These are phyloP conservation scores for Phytopythium helicoides DNA, from an alignment of 352 stramenopile genomes.

Conservation along the genomic window DNA sequence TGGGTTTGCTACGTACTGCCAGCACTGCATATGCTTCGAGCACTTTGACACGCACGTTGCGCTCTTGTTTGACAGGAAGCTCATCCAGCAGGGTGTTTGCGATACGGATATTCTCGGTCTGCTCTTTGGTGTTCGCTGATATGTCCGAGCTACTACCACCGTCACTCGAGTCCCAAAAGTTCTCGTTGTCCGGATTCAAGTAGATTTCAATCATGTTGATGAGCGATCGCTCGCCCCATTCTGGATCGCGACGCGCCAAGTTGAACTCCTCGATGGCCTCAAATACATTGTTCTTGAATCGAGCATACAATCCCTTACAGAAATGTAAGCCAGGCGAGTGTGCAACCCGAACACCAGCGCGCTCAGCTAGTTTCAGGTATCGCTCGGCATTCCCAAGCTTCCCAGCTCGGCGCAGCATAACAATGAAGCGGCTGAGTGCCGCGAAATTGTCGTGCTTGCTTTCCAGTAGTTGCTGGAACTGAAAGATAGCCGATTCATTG, in stretches of 20 bases:
- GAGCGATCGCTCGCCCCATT: constrained; percentile 88
- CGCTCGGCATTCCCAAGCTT: constrained; percentile 66
- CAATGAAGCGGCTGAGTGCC: constrained; percentile 85
- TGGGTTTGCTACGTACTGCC: constrained; percentile 72
- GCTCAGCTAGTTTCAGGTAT: constrained; percentile 86
- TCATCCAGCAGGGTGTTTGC: constrained; percentile 88
- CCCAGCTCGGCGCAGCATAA: constrained; percentile 82
- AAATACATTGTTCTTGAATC: constrained; percentile 89
- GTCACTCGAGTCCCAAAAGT: constrained; percentile 80
- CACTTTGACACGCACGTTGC: constrained; percentile 68
- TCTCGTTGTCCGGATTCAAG: constrained; percentile 92
- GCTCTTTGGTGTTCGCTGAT: constrained; percentile 61
- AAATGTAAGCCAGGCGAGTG: constrained; percentile 87
- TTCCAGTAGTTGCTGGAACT: constrained; percentile 89
- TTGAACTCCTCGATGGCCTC: constrained; percentile 93
- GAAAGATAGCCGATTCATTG: constrained; percentile 85
- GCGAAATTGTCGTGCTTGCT: constrained; percentile 89
- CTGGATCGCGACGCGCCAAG: constrained; percentile 76
- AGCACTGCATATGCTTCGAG: constrained; percentile 88
- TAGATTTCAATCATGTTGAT: constrained; percentile 95
- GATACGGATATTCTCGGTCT: constrained; percentile 85
- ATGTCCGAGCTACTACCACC: constrained; percentile 16
- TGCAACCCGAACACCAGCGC: constrained; percentile 52
- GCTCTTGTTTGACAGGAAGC: constrained; percentile 50
- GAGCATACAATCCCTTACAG: constrained; percentile 89